A percentile compares a stretch with the other conserved stretches of the same genome.
Evolutionary conservation across 495 filamentous ascomycete genomes (phyloP).

Genomic region (Aspergillus biplanus): DNA sequence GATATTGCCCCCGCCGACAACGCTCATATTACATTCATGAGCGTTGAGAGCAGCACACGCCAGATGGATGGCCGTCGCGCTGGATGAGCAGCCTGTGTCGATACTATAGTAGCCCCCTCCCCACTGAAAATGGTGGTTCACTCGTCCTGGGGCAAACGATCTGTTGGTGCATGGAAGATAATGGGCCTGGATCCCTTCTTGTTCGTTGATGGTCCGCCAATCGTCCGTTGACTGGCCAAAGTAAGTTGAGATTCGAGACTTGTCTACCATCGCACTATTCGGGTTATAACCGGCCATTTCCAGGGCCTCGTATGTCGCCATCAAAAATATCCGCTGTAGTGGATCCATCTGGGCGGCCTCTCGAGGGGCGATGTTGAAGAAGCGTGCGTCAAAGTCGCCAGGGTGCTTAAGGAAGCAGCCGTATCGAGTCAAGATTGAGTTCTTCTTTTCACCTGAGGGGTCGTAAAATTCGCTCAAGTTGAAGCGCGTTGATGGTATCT

Average conservation of each 20-base stretch:
- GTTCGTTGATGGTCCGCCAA: conserved; percentile 10
- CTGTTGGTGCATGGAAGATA: conserved; percentile 8
- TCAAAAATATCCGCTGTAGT: conserved; percentile 72
- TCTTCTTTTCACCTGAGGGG: conserved; percentile 6
- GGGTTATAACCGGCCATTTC: conserved; percentile 64
- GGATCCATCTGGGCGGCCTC: conserved; percentile 71
- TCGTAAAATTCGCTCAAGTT: conserved; percentile 7
- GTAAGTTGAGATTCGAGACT: conserved; percentile 12
- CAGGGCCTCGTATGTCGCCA: conserved; percentile 75
- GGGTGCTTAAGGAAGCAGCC: conserved; percentile 16
- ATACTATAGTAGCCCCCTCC: conserved; percentile 9
- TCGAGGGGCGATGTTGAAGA: conserved; percentile 17
- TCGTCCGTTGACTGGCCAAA: conserved; percentile 15
- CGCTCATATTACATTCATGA: not conserved
- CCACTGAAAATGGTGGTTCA: conserved; percentile 11
- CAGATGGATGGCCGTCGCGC: conserved; percentile 8
- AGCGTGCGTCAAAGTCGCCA: conserved; percentile 13
- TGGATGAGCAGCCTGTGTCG: conserved; percentile 14
- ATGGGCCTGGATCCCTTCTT: conserved; percentile 10
- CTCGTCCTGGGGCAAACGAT: conserved; percentile 10
- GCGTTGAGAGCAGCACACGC: conserved; percentile 1
- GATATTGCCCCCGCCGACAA: conserved; percentile 8
- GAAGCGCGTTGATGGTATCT: conserved; percentile 10
- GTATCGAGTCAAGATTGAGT: conserved; percentile 3
- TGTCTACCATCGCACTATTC: not conserved